Conservation (phyloP, 2,329 filamentous ascomycete species). For the Sclerotiophoma versabilis region DNA sequence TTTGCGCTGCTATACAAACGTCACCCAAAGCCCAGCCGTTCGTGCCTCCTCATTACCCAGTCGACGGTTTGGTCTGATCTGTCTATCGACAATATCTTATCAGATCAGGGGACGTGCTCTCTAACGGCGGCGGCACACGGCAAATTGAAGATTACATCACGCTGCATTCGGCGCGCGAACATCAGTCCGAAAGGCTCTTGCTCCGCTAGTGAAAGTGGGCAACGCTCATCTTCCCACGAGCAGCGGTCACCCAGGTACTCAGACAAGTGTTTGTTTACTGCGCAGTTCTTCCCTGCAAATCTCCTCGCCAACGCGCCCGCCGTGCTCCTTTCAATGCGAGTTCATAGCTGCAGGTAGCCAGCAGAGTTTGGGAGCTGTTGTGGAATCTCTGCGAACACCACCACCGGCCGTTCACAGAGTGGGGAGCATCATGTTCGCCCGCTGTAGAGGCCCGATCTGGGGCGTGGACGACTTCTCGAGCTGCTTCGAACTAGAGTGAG, state of each 20-base stretch:
- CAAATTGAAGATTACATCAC: slow-evolving; percentile 21
- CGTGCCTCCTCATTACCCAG: neutral
- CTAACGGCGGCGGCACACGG: slow-evolving; percentile 14
- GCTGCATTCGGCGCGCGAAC: slow-evolving; percentile 16
- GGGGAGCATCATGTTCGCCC: slow-evolving; percentile 58
- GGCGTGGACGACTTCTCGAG: slow-evolving; percentile 66
- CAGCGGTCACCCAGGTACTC: slow-evolving; percentile 17
- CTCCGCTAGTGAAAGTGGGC: slow-evolving; percentile 12
- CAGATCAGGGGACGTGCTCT: slow-evolving; percentile 15
- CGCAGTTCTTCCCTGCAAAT: slow-evolving; percentile 1
- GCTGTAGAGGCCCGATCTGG: slow-evolving; percentile 67
- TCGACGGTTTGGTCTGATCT: neutral
- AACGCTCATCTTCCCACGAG: slow-evolving; percentile 11
- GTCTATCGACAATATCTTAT: slow-evolving; percentile 16
- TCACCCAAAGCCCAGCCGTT: neutral
- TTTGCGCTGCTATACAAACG: slow-evolving; percentile 2
- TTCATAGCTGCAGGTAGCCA: slow-evolving; percentile 24
- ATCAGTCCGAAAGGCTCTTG: slow-evolving; percentile 19
- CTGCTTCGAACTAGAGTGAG: slow-evolving; percentile 73
- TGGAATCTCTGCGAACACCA: slow-evolving; percentile 18
- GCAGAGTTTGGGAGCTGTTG: slow-evolving; percentile 26
- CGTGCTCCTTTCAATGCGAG: slow-evolving; percentile 22
- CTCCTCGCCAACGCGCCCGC: slow-evolving; percentile 8
- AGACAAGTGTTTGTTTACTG: slow-evolving; percentile 17
- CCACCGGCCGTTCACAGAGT: slow-evolving; percentile 18